These are phyloP conservation scores for Cenococcum geophilum DNA, from an alignment of 495 filamentous ascomycete genomes.

Conservation along the genomic window DNA sequence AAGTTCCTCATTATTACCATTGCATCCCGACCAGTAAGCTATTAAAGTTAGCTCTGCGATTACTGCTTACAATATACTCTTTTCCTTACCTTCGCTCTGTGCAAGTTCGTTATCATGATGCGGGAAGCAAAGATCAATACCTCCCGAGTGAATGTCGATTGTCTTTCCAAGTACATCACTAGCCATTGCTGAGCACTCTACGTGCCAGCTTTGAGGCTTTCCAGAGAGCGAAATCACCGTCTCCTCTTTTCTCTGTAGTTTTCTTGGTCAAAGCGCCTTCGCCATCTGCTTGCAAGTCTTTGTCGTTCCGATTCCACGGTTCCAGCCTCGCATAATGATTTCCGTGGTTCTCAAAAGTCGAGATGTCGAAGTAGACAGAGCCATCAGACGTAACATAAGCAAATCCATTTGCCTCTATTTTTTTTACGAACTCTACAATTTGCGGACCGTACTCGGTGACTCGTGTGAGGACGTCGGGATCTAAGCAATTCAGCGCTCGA, in stretches of 20 bases:
- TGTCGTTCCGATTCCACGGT: conserved; percentile 80
- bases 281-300: conserved; percentile 76
- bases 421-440: conserved; percentile 72
- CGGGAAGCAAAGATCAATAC: conserved; percentile 88
- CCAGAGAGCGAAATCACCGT: conserved; percentile 89
- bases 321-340: conserved; percentile 80
- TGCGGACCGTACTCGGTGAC: conserved; percentile 86
- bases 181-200: conserved; percentile 97
- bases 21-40: conserved; percentile 58
- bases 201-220: conserved; percentile 86
- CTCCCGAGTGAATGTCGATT: conserved; percentile 92
- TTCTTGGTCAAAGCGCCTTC: conserved; percentile 73
- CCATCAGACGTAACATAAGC: conserved; percentile 76
- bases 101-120: conserved; percentile 66
- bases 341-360: conserved; percentile 74
- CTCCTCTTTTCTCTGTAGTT: conserved; percentile 59
- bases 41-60: too few species aligned
- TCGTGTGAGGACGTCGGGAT: conserved; percentile 73
- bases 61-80: too few species aligned
- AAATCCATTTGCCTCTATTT: conserved; percentile 76
- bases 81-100: conserved; percentile 57
- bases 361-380: conserved; percentile 92
- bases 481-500: conserved; percentile 74
- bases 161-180: conserved; percentile 71
- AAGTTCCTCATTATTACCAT: conserved; percentile 17